phyloP scores from a whole-genome alignment of 2,329 filamentous ascomycete genomes.

The Pseudogymnoascus sp. region DNA sequence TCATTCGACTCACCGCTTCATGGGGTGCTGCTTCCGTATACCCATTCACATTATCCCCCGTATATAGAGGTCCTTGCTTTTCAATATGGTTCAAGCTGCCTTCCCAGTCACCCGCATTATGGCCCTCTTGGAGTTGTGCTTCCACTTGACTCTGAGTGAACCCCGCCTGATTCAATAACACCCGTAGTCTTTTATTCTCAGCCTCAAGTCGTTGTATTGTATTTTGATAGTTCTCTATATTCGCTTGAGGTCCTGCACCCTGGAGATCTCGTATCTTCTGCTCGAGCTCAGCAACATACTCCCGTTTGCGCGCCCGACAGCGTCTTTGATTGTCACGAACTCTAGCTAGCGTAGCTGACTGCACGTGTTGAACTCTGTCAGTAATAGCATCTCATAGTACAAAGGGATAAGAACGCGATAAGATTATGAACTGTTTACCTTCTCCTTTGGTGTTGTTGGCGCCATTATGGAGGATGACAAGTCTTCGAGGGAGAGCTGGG shows the following conservation, averaged over 20 bases:
- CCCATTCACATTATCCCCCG: neutral
- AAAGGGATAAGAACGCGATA: too few relatives aligned
- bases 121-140: neutral
- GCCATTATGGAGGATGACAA: too few relatives aligned
- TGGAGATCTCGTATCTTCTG: conserved; percentile 24
- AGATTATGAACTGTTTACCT: too few relatives aligned
- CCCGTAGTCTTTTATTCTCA: neutral
- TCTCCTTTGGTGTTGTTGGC: too few relatives aligned
- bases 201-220: neutral
- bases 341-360: neutral
- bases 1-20: neutral
- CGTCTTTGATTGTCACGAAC: conserved; percentile 9
- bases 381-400: neutral
- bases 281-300: conserved; percentile 33
- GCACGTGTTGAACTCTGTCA: neutral
- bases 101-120: neutral
- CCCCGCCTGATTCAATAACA: neutral
- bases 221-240: neutral
- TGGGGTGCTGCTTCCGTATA: neutral
- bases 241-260: neutral
- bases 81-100: neutral
- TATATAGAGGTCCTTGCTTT: neutral
- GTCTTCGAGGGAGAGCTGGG: too few relatives aligned
- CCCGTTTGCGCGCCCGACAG: neutral
- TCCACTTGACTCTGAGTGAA: neutral